Conservation (phyloP, 169 alveolate species). For the Plasmodium cynomolgi region DNA sequence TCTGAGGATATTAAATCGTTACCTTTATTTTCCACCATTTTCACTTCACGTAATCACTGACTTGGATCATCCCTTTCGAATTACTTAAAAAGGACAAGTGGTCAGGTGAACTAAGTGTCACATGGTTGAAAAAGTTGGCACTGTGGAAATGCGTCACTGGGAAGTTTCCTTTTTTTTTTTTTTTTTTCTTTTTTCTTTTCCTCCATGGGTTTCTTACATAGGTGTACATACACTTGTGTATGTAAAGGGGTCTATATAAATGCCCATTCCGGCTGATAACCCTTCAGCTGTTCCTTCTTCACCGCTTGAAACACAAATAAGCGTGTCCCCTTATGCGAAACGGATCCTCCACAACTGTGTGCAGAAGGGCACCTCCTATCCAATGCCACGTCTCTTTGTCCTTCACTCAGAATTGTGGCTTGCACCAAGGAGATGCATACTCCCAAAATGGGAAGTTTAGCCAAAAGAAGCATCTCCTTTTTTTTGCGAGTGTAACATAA, state of each 20-base stretch:
- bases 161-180: neutral
- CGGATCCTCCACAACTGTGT: neutral
- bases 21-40: neutral
- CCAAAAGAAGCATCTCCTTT: neutral
- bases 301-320: neutral
- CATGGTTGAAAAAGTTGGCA: neutral
- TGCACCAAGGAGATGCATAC: neutral
- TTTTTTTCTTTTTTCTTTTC: neutral
- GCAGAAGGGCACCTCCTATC: neutral
- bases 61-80: neutral
- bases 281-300: neutral
- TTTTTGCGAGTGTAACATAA: neutral
- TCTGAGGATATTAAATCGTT: neutral
- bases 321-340: neutral
- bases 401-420: neutral
- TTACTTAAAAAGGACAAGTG: neutral
- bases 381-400: neutral
- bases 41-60: neutral
- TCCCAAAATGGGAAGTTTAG: neutral
- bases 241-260: neutral
- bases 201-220: neutral
- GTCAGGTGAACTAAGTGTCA: neutral
- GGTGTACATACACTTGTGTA: neutral
- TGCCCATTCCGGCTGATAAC: neutral
- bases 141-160: neutral